Percentiles rank a stretch among this genome's conserved stretches.
Conservation (phyloP, 495 filamentous ascomycete genomes). For the Penicillium ucsense region DNA sequence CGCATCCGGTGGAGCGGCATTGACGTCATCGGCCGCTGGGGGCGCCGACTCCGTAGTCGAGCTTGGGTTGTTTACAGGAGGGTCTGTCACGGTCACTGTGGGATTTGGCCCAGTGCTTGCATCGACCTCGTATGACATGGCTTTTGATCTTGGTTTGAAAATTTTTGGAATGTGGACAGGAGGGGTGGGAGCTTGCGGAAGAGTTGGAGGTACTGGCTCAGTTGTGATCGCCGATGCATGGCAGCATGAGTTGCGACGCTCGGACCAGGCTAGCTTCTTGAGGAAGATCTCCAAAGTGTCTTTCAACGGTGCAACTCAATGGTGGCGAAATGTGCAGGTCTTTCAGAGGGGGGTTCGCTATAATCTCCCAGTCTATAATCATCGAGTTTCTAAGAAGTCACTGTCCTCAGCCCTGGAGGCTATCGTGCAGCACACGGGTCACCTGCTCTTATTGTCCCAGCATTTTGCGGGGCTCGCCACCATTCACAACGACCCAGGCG, state of each 20-base stretch:
- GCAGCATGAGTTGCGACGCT: no score
- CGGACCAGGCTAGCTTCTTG: no score
- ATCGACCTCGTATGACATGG: neutral
- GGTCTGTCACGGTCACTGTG: neutral
- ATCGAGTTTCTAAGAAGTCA: no score
- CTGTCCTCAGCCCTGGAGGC: no score
- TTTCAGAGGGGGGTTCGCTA: no score
- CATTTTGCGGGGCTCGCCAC: constrained; percentile 4
- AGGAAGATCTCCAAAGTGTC: no score
- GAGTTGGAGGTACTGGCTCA: no score
- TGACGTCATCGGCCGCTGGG: constrained; percentile 1
- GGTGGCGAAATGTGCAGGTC: no score
- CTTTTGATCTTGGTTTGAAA: no score
- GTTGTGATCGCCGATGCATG: no score
- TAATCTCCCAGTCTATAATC: no score
- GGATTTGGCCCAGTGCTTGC: neutral
- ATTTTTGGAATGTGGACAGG: neutral
- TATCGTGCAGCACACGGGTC: neutral
- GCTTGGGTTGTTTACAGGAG: neutral
- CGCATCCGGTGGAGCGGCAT: neutral
- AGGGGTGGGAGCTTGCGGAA: neutral
- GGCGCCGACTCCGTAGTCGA: neutral
- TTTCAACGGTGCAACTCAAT: no score
- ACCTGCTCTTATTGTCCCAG: constrained; percentile 2
- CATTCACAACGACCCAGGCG: constrained; percentile 11